Percentiles rank a stretch among this genome's conserved stretches.
Evolutionary conservation across 2,329 filamentous ascomycete species (phyloP).

Genomic region (Diaporthe helianthi): DNA sequence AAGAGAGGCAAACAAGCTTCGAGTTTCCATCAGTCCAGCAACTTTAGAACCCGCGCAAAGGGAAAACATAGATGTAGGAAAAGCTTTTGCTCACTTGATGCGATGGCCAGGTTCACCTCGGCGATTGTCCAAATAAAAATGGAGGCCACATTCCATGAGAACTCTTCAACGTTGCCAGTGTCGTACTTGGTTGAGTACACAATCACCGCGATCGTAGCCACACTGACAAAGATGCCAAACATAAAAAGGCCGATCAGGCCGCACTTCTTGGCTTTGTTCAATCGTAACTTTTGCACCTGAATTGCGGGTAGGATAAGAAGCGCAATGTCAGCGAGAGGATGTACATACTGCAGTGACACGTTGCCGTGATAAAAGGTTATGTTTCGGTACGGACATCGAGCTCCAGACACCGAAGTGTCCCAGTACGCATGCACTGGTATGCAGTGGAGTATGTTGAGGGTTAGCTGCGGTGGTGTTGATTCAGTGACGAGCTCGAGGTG

Average conservation of each 20-base stretch:
- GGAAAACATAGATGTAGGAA: too few species aligned
- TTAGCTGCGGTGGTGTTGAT: not conserved
- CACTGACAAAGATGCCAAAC: slow-evolving; percentile 2
- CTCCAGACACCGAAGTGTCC: not conserved
- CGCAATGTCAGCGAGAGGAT: not conserved
- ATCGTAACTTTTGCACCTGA: slow-evolving; percentile 7
- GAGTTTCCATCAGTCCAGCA: not conserved
- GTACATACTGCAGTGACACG: slow-evolving; percentile 7
- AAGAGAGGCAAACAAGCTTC: slow-evolving; percentile 10
- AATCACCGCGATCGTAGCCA: not conserved
- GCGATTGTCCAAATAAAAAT: slow-evolving; percentile 10
- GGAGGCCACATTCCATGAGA: not conserved
- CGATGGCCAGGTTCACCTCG: slow-evolving; percentile 6
- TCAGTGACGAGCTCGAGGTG: not conserved
- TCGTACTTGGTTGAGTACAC: slow-evolving; percentile 5
- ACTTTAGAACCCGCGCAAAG: too few species aligned
- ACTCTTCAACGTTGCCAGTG: not conserved
- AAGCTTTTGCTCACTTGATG: not conserved
- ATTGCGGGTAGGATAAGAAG: slow-evolving; percentile 15
- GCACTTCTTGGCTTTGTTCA: not conserved
- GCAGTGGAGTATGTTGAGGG: not conserved
- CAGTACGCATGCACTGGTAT: slow-evolving; percentile 11
- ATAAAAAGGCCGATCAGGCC: not conserved
- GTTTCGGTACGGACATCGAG: not conserved
- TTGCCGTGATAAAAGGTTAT: not conserved